These are phyloP conservation scores for Wickerhamiella sergipiensis DNA, from an alignment of 805 yeast species.

Conservation along the genomic window DNA sequence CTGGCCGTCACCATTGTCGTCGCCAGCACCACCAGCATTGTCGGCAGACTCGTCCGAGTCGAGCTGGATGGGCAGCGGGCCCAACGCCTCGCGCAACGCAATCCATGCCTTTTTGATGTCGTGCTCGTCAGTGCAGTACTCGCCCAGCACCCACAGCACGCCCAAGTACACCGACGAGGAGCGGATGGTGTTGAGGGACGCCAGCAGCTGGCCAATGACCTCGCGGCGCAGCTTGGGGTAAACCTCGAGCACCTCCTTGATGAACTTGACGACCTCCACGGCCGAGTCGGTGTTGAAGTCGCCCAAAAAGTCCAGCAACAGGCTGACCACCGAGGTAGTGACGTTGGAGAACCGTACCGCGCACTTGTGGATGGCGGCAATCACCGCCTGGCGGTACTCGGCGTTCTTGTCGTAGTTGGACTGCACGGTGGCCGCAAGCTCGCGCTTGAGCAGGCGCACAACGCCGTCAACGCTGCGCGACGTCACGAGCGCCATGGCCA, in stretches of 20 bases:
- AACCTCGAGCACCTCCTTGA: constrained; percentile 87
- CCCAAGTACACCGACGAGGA: constrained; percentile 89
- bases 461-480: constrained; percentile 90
- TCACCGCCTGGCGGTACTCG: constrained; percentile 80
- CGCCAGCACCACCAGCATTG: constrained; percentile 23
- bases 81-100: constrained; percentile 65
- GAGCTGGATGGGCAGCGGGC: constrained; percentile 70
- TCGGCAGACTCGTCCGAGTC: constrained; percentile 25
- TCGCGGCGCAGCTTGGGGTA: constrained; percentile 64
- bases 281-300: constrained; percentile 80
- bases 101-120: constrained; percentile 80
- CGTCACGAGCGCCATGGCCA: constrained; percentile 67
- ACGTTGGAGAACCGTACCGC: constrained; percentile 84
- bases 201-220: constrained; percentile 49
- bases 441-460: constrained; percentile 81
- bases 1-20: not conserved
- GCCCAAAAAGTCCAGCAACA: constrained; percentile 67
- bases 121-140: constrained; percentile 58
- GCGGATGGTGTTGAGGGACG: constrained; percentile 49
- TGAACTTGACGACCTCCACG: constrained; percentile 76
- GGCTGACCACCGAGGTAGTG: constrained; percentile 79
- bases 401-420: constrained; percentile 56
- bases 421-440: constrained; percentile 58
- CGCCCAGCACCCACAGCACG: constrained; percentile 93
- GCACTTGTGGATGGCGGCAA: constrained; percentile 75